Conservation (phyloP, 345 rosid species). For the Crucihimalaya himalaica region DNA sequence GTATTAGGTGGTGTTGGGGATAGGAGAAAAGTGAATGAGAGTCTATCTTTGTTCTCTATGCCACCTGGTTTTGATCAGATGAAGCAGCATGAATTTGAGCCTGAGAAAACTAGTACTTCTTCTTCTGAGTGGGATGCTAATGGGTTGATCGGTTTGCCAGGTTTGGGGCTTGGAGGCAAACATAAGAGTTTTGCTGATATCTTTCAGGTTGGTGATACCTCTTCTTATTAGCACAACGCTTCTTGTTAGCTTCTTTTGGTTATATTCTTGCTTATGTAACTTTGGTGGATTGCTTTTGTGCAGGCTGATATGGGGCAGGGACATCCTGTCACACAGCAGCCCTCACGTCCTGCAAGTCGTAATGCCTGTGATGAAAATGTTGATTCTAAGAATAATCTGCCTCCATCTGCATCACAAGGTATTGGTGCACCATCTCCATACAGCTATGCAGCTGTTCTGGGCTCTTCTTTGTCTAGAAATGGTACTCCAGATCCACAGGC, state of each 20-base stretch:
- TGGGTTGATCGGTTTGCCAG: slow-evolving; percentile 77
- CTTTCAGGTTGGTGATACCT: slow-evolving; percentile 61
- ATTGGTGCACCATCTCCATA: slow-evolving; percentile 57
- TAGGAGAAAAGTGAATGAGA: slow-evolving; percentile 56
- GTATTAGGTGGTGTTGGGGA: slow-evolving; percentile 76
- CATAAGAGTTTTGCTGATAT: slow-evolving; percentile 78
- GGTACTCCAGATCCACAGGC: slow-evolving; percentile 89
- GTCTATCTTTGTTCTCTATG: slow-evolving; percentile 64
- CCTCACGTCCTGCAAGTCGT: slow-evolving; percentile 79
- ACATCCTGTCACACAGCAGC: neutral
- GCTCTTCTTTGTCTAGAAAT: slow-evolving; percentile 76
- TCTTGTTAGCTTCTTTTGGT: neutral
- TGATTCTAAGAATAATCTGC: slow-evolving; percentile 51
- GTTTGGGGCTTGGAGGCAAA: slow-evolving; percentile 62
- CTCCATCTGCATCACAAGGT: slow-evolving; percentile 52
- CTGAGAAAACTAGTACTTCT: slow-evolving; percentile 48
- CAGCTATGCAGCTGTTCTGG: slow-evolving; percentile 79
- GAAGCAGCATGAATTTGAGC: slow-evolving; percentile 53
- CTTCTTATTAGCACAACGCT: neutral
- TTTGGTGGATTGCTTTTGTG: slow-evolving; percentile 16
- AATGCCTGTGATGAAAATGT: slow-evolving; percentile 69
- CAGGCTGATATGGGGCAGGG: slow-evolving; percentile 47
- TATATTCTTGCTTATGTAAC: neutral
- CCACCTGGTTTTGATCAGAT: slow-evolving; percentile 79
- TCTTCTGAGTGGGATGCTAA: slow-evolving; percentile 72